Percentiles rank a stretch among this genome's conserved stretches.
phyloP scores from a whole-genome alignment of 176 grass and related monocot species.

The Juncus effusus region DNA sequence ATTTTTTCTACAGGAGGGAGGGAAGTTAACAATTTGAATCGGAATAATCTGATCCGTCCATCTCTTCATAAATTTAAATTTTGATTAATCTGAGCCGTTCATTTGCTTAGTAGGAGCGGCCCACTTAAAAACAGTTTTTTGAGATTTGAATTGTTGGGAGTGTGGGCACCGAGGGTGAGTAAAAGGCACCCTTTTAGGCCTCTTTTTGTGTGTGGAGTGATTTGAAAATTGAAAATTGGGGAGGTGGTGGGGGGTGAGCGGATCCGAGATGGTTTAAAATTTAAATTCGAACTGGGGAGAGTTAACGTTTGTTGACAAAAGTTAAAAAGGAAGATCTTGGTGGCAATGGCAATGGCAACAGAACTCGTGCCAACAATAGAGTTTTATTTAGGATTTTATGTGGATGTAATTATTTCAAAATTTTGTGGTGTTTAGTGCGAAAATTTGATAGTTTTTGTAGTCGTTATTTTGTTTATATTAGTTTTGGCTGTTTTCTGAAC shows the following conservation, averaged over 20 bases:
- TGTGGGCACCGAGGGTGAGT: constrained; percentile 9
- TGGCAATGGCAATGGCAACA: background rate
- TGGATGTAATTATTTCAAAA: no score
- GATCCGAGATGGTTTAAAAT: constrained; percentile 29
- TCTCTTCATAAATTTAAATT: no score
- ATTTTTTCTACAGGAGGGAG: no score
- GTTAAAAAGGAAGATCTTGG: constrained; percentile 29
- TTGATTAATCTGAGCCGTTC: background rate
- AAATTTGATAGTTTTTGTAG: no score
- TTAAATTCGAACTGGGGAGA: background rate
- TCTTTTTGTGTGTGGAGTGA: constrained; percentile 6
- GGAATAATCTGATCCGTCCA: background rate
- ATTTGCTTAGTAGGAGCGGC: background rate
- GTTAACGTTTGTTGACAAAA: constrained; percentile 11
- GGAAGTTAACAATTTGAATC: no score
- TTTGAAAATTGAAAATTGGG: constrained; percentile 12
- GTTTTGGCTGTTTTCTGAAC: no score
- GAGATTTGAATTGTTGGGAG: background rate
- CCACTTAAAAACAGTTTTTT: constrained; percentile 9
- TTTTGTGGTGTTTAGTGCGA: background rate
- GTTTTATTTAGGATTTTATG: background rate
- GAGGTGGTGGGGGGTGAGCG: constrained; percentile 20
- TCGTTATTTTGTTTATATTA: no score
- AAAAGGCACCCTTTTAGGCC: background rate
- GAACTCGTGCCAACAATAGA: no score